Evolutionary conservation across 495 filamentous ascomycete genomes (phyloP), one percentile per base, ranked within the genome.

Genomic region (Corynascus novoguineensis): DNA sequence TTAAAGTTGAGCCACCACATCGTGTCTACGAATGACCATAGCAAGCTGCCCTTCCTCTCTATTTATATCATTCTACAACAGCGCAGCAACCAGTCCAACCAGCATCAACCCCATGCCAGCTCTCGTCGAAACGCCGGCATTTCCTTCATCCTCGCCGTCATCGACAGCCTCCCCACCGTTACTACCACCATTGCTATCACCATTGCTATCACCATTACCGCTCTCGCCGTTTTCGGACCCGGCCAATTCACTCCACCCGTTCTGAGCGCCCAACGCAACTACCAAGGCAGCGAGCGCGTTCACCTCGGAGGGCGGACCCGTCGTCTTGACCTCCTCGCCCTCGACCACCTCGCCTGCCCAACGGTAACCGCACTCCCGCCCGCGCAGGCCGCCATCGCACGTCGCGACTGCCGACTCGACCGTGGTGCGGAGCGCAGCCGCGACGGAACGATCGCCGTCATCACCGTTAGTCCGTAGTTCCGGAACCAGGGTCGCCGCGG

Each of bases 401-500:
- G 83, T 78, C 37, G 74, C 73, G 11, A 85, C 85, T 2, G 87
- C 89, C 4, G 84, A 87, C 46, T 71, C 59, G 0, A 84, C 85
- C 12, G 86, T 87, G 1, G 80, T 77, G 5, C 72, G 73, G 10
- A 92, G 72, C 41, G 80, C 74, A 0, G 79, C 77, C 64, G 88
- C 77, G 50, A 92, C 76, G 38, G 62, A 70, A 8, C 74, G 37
- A 7, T 21, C 15, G 15, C n/a, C 15, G 3, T 4, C 71, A n/a
- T n/a, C n/a, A n/a, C n/a, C n/a, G n/a, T n/a, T n/a, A n/a, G n/a
- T n/a, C n/a, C 72, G 70, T 7, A 80, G 85, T 63, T 81, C 84
- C 0, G 89, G 87, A 0, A 84, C 86, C 49, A 89, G 69, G 64
- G 87, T 83, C 7, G 85, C 83, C 28, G 82, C 78, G 22, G 76